Conservation (phyloP, 257 asterid genomes). For the Solanum tarijense region DNA sequence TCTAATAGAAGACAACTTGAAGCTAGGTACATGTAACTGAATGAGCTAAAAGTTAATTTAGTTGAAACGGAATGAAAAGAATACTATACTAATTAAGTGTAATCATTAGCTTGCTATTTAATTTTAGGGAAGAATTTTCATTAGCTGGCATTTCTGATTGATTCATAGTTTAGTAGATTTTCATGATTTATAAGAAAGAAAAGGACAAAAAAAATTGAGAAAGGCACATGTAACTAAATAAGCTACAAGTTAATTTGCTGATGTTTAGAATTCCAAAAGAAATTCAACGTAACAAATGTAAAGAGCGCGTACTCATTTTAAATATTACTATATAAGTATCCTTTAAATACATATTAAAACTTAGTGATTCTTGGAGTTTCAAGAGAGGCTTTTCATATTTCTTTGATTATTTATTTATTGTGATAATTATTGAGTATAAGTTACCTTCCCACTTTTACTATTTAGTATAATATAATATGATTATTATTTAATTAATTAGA, state of each 20-base stretch:
- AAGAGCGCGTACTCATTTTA: not conserved
- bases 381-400: no score
- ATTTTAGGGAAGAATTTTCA: not conserved
- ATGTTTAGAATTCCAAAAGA: not conserved
- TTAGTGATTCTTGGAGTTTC: no score
- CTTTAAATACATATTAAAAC: no score
- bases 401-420: no score
- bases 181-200: not conserved
- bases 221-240: not conserved
- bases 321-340: no score
- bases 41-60: not conserved
- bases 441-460: no score
- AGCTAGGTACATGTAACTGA: not conserved
- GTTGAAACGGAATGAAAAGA: not conserved
- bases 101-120: not conserved
- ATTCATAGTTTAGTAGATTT: not conserved
- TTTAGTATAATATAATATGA: no score
- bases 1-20: not conserved
- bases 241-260: not conserved
- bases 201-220: not conserved
- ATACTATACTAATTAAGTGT: not conserved
- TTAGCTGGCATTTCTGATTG: not conserved
- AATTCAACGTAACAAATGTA: not conserved
- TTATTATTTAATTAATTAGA: no score
- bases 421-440: no score